Conservation (phyloP, 2,329 filamentous ascomycete species). For the Trichoderma asperellum region DNA sequence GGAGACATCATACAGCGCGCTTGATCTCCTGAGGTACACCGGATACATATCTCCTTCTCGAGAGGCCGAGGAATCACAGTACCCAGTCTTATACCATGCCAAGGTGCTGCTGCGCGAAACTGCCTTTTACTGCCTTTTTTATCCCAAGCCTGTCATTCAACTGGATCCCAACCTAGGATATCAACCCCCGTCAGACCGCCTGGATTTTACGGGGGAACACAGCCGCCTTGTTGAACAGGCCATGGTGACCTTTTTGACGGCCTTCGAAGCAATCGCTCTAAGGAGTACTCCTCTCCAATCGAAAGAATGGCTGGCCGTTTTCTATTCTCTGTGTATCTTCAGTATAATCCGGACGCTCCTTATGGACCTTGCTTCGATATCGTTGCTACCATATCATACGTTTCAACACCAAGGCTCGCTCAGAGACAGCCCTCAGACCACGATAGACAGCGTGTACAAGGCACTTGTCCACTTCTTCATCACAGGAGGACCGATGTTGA, state of each 20-base stretch:
- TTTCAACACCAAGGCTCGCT: conserved; percentile 26
- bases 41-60: conserved; percentile 54
- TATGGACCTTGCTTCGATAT: conserved; percentile 45
- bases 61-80: conserved; percentile 52
- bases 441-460: conserved; percentile 56
- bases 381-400: conserved; percentile 27
- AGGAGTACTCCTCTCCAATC: conserved; percentile 45
- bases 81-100: conserved; percentile 56
- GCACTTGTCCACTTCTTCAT: conserved; percentile 55
- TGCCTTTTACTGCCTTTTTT: conserved; percentile 57
- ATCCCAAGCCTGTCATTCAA: conserved; percentile 51
- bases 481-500: conserved; percentile 48
- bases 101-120: conserved; percentile 61
- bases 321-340: conserved; percentile 62
- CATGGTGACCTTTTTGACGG: conserved; percentile 56
- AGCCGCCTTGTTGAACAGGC: conserved; percentile 55
- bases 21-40: conserved; percentile 56
- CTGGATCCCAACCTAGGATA: conserved; percentile 35
- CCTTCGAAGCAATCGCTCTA: conserved; percentile 53
- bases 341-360: conserved; percentile 59
- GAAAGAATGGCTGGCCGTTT: conserved; percentile 55
- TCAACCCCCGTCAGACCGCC: conserved; percentile 45
- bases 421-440: conserved; percentile 32
- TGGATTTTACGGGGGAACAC: conserved; percentile 50
- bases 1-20: conserved; percentile 55